Evolutionary conservation across 768 basidiomycete genomes (phyloP).

Genomic region (Amanita subjunquillea): DNA sequence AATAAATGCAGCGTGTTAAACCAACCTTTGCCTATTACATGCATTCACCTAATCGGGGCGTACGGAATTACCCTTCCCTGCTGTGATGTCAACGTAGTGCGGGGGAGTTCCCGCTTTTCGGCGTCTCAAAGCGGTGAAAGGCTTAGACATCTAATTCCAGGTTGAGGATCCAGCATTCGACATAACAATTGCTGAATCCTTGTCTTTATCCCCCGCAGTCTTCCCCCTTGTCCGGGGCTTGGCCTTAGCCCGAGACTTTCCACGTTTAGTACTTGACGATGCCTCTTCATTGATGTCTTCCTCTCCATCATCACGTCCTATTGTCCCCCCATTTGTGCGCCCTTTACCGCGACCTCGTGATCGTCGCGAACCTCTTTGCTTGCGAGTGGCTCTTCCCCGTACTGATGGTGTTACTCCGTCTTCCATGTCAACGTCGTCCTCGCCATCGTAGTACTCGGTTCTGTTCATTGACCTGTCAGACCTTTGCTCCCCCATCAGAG

Average conservation of each 20-base stretch:
- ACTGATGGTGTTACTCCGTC: constrained; percentile 13
- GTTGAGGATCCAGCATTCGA: neutral
- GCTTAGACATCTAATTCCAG: constrained; percentile 3
- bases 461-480: constrained; percentile 39
- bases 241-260: constrained; percentile 1
- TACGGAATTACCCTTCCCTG: no score
- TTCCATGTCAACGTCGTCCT: constrained; percentile 54
- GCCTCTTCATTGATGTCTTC: constrained; percentile 6
- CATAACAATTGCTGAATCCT: neutral
- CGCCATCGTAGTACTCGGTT: constrained; percentile 70
- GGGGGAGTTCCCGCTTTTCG: neutral
- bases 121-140: neutral
- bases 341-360: constrained; percentile 18
- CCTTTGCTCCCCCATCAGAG: constrained; percentile 44
- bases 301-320: constrained; percentile 12
- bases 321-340: constrained; percentile 4
- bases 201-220: constrained; percentile 1
- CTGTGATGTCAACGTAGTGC: neutral
- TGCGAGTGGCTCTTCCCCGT: constrained; percentile 12
- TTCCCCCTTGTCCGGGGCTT: neutral
- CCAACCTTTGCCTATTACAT: no score
- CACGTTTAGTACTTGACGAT: neutral
- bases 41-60: no score
- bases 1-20: no score
- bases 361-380: constrained; percentile 15